Base-by-base conservation (phyloP, 108 stramenopile species). In the Cyclotella cryptica region DNA sequence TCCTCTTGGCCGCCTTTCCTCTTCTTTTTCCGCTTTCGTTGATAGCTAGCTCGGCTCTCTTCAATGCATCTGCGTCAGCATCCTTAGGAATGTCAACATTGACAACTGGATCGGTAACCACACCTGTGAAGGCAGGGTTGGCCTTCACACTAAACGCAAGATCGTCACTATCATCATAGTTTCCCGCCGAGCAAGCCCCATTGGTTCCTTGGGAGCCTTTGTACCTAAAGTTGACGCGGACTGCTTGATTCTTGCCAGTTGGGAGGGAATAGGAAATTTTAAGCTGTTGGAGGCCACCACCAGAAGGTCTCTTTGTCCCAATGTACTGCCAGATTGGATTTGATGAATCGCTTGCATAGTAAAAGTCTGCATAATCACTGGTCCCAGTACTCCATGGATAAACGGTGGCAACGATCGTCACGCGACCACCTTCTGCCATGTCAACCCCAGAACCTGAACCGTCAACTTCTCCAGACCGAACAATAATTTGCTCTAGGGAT, bases 221-320 rank as follows among this genome's bases (percentile, higher is more conserved):
- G 24, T 69, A 77, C 24, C 76, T 60, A 54, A 77, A 77, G 47
- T 77, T 77, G n/a, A 77, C 67, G 19, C 76, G 76, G 13, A 77
- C 76, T 6, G 76, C 68, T 46, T 77, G 76, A 24, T 47, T 71
- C 7, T 12, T 62, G 3, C 76, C 76, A n/a, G 17, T 12, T 13
- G 76, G 76, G n/a, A 77, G 57, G 15, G 58, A 69, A 42, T 69
- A 77, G 9, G 60, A 18, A 39, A 70, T 51, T 15, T 35, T 61
- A 1, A 72, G 6, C 24, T 66, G 26, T 58, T 58, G 53, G 1
- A 46, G 17, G 27, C 74, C 74, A n/a, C 57, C 44, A 17, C 52
- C 52, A 13, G 47, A 39, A 22, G 74, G 74, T 35, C 35, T 9
- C 27, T 22, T 28, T 46, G 66, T 75, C 7, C 66, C 74, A 59